Percentiles rank a stretch among this genome's conserved stretches.
These are phyloP conservation scores for Kingdonia uniflora DNA, from an alignment of 164 flowering plant species.

Conservation along the genomic window DNA sequence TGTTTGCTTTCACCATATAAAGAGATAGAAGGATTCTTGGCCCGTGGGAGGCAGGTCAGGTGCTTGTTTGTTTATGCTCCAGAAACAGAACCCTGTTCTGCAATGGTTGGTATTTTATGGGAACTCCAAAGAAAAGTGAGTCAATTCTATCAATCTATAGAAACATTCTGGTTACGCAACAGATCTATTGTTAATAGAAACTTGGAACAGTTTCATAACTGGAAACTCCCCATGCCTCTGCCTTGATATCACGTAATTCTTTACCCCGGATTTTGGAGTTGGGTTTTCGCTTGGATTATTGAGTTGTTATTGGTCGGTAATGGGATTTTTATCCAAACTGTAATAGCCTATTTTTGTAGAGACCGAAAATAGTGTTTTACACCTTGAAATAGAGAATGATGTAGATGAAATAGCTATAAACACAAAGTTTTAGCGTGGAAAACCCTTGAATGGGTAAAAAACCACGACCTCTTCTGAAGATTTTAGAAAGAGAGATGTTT, in stretches of 20 bases:
- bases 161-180: conserved; percentile 96
- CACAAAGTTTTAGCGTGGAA: too few species aligned
- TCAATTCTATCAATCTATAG: conserved; percentile 74
- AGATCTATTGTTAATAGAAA: conserved; percentile 62
- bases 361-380: too few species aligned
- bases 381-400: too few species aligned
- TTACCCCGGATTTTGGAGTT: too few species aligned
- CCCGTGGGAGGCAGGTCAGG: conserved; percentile 56
- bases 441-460: too few species aligned
- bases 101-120: conserved; percentile 74
- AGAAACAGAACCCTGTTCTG: conserved; percentile 65
- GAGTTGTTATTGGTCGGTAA: too few species aligned
- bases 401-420: too few species aligned
- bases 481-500: too few species aligned
- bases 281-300: too few species aligned
- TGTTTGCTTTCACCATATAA: conserved; percentile 34
- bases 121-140: conserved; percentile 89
- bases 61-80: conserved; percentile 78
- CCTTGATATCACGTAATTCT: conserved; percentile 29
- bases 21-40: conserved; percentile 55
- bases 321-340: too few species aligned
- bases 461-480: too few species aligned
- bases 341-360: too few species aligned
- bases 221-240: conserved; percentile 80
- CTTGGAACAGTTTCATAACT: conserved; percentile 43